phyloP scores from a whole-genome alignment of 75 land plant species.

The Selaginella moellendorffii region DNA sequence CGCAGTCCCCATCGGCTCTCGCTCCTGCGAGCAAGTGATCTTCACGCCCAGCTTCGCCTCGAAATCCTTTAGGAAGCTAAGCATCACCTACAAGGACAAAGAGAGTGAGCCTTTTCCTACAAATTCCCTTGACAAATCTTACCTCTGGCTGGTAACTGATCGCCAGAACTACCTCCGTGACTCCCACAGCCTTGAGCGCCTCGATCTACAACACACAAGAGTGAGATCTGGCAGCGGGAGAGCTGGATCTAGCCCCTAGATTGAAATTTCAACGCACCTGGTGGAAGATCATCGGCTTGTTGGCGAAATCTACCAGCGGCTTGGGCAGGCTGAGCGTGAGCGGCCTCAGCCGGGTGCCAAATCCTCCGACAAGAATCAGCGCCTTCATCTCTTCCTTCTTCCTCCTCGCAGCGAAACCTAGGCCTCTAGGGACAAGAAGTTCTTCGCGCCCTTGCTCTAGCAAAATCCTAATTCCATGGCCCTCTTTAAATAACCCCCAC shows the following conservation, averaged over 20 bases:
- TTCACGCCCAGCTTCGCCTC: slow-evolving; percentile 67
- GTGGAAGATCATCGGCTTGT: not conserved
- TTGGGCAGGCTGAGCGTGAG: not conserved
- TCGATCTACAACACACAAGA: slow-evolving; percentile 44
- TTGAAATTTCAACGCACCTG: not conserved
- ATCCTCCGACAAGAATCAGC: not conserved
- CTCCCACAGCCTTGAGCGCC: slow-evolving; percentile 80
- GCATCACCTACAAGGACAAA: slow-evolving; percentile 66
- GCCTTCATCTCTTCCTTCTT: not conserved
- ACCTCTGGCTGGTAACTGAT: slow-evolving; percentile 96
- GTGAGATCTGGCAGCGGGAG: not conserved
- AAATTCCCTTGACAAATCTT: not conserved
- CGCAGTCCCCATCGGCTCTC: slow-evolving; percentile 93
- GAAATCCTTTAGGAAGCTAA: slow-evolving; percentile 76
- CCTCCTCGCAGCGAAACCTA: not conserved
- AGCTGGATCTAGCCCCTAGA: not conserved
- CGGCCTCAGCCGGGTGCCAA: not conserved
- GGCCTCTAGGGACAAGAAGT: too few species aligned
- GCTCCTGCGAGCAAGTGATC: slow-evolving; percentile 85
- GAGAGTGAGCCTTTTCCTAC: too few species aligned
- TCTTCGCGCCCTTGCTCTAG: too few species aligned
- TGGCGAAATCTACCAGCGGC: not conserved
- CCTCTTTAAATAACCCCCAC: too few species aligned
- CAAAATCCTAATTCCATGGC: too few species aligned
- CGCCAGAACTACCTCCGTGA: slow-evolving; percentile 74